A percentile compares a stretch with the other conserved stretches of the same genome.
These are phyloP conservation scores for Aeschynomene evenia DNA, from an alignment of 306 rosid genomes.

Conservation along the genomic window DNA sequence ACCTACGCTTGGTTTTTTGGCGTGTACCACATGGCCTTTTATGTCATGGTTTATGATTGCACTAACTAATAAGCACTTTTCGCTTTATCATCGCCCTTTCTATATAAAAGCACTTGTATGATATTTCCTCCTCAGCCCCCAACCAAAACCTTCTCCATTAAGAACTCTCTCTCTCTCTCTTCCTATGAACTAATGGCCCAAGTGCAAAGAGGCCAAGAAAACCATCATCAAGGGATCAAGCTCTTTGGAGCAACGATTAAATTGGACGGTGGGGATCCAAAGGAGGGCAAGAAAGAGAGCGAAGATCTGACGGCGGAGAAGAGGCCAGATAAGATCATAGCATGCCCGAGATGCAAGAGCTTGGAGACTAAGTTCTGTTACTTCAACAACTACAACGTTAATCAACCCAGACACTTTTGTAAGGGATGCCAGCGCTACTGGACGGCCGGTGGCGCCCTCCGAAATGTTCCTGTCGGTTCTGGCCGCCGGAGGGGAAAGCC, in stretches of 20 bases:
- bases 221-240: conserved; percentile 61
- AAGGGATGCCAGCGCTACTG: conserved; percentile 90
- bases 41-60: conserved; percentile 16
- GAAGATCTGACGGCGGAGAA: conserved; percentile 48
- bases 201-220: conserved; percentile 37
- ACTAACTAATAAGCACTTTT: conserved; percentile 35
- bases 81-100: not conserved
- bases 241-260: conserved; percentile 73
- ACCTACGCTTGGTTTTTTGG: conserved; percentile 31
- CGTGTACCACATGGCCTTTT: conserved; percentile 32
- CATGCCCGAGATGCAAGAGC: conserved; percentile 95
- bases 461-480: conserved; percentile 81
- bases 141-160: conserved; percentile 24
- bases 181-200: conserved; percentile 46
- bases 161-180: conserved; percentile 16
- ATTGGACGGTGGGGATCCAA: conserved; percentile 37
- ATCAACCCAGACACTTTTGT: conserved; percentile 92
- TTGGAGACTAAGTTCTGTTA: conserved; percentile 94
- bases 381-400: conserved; percentile 89
- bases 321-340: conserved; percentile 66
- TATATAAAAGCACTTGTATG: conserved; percentile 20
- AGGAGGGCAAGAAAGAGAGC: conserved; percentile 36
- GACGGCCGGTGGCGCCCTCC: conserved; percentile 94
- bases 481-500: conserved; percentile 76
- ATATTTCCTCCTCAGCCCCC: conserved; percentile 22